A percentile compares a stretch with the other conserved stretches of the same genome.
Conservation (phyloP, 768 basidiomycete species). For the Lactarius quietus region DNA sequence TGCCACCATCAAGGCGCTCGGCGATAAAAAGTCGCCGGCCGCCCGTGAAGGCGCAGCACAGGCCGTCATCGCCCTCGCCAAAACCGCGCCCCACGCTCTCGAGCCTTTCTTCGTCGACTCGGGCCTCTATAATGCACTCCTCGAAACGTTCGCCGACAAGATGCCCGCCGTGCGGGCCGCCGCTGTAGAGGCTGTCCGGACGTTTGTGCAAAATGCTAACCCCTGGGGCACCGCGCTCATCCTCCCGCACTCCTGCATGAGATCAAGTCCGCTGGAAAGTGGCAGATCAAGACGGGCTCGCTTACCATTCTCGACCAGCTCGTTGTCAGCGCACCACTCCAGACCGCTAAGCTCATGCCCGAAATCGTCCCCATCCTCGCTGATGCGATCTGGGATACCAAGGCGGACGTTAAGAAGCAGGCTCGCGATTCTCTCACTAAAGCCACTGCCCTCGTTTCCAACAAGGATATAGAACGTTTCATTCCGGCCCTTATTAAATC, state of each 20-base stretch:
- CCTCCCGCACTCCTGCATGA: slow-evolving; percentile 88
- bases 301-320: slow-evolving; percentile 83
- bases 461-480: slow-evolving; percentile 97
- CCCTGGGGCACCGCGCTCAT: slow-evolving; percentile 82
- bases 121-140: slow-evolving; percentile 79
- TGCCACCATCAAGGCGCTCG: slow-evolving; percentile 77
- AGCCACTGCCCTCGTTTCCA: slow-evolving; percentile 90
- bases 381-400: slow-evolving; percentile 98
- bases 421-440: slow-evolving; percentile 93
- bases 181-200: slow-evolving; percentile 78
- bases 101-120: slow-evolving; percentile 87
- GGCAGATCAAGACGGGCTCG: slow-evolving; percentile 93
- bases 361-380: slow-evolving; percentile 93
- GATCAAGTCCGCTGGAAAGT: slow-evolving; percentile 95
- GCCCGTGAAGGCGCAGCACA: slow-evolving; percentile 85
- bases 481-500: slow-evolving; percentile 98
- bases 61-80: slow-evolving; percentile 62
- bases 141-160: slow-evolving; percentile 95
- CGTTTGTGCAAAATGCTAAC: slow-evolving; percentile 74
- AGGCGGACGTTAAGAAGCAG: slow-evolving; percentile 98
- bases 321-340: slow-evolving; percentile 73
- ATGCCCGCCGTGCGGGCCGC: slow-evolving; percentile 82
- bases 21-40: slow-evolving; percentile 93
- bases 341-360: slow-evolving; percentile 86
- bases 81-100: slow-evolving; percentile 63